These are phyloP conservation scores for Chlorella vulgaris DNA, from an alignment of 139 green algal genomes.

Conservation along the genomic window DNA sequence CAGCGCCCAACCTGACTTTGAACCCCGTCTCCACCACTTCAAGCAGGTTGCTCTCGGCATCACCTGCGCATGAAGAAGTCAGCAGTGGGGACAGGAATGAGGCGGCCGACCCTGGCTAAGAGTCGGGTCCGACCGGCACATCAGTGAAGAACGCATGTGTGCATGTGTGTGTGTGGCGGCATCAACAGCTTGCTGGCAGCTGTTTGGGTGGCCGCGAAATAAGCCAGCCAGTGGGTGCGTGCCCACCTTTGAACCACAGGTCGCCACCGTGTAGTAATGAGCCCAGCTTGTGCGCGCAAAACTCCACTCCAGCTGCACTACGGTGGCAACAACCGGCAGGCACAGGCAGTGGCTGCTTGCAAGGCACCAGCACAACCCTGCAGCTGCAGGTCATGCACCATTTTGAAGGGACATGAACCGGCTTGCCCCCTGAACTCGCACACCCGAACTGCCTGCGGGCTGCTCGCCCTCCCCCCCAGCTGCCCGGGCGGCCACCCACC, in stretches of 20 bases:
- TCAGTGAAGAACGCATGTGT: background rate
- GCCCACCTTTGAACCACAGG: constrained; percentile 42
- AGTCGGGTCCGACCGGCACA: too few species aligned
- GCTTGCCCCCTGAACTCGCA: too few species aligned
- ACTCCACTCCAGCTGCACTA: constrained; percentile 38
- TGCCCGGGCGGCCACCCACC: background rate
- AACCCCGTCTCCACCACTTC: constrained; percentile 41
- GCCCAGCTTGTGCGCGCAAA: background rate
- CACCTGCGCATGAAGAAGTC: background rate
- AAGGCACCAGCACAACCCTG: too few species aligned
- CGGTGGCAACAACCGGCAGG: too few species aligned
- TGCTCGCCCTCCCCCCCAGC: background rate
- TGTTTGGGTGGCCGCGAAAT: too few species aligned
- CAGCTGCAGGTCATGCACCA: too few species aligned
- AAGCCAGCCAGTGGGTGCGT: background rate
- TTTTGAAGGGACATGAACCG: too few species aligned
- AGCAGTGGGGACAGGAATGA: background rate
- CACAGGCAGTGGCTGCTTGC: too few species aligned
- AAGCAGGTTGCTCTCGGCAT: constrained; percentile 31
- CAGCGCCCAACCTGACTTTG: constrained; percentile 33
- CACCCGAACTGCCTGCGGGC: too few species aligned
- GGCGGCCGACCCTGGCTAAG: too few species aligned
- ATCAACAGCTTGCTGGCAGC: background rate
- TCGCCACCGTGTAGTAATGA: constrained; percentile 42
- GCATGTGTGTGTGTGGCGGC: background rate